Evolutionary conservation across 495 filamentous ascomycete species (phyloP).

Genomic region (Chlorociboria aeruginascens): DNA sequence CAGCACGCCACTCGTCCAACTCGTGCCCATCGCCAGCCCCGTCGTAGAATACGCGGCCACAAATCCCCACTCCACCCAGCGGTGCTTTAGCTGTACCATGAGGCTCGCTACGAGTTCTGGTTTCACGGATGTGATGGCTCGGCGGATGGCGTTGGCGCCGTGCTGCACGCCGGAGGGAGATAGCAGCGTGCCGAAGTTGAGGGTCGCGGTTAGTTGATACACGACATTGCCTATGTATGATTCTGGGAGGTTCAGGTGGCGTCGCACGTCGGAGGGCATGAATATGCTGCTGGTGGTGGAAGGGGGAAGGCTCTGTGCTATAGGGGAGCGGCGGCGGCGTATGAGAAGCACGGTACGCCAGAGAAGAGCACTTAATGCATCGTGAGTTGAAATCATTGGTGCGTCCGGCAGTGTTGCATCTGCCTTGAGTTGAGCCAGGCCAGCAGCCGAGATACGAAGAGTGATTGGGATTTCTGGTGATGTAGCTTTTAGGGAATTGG

Average conservation of each 20-base stretch:
- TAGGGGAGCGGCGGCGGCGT: slow-evolving; percentile 2
- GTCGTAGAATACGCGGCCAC: background rate
- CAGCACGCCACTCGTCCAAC: slow-evolving; percentile 3
- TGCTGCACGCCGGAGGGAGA: slow-evolving; percentile 1
- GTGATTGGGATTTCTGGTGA: slow-evolving; percentile 2
- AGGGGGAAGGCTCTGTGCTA: background rate
- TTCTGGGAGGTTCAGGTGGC: slow-evolving; percentile 1
- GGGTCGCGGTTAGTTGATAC: slow-evolving; percentile 3
- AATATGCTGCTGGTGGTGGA: slow-evolving; percentile 2
- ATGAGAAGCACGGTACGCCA: slow-evolving; percentile 2
- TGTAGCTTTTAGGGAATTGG: slow-evolving; percentile 2
- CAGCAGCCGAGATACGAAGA: background rate
- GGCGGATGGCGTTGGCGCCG: background rate
- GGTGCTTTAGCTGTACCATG: background rate
- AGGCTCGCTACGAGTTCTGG: background rate
- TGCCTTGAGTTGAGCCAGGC: background rate
- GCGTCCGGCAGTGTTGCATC: slow-evolving; percentile 2
- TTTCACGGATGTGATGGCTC: slow-evolving; percentile 2
- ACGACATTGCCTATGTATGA: slow-evolving; percentile 6
- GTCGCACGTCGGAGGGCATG: slow-evolving; percentile 6
- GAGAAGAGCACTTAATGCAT: slow-evolving; percentile 1
- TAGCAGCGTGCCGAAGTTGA: background rate
- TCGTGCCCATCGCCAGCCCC: slow-evolving; percentile 4
- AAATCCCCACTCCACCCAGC: slow-evolving; percentile 4
- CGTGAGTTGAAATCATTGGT: slow-evolving; percentile 5